Percentiles rank a stretch among this genome's conserved stretches.
These are phyloP conservation scores for Hypoxylon sp. DNA, from an alignment of 2,329 filamentous ascomycete species.

Conservation along the genomic window DNA sequence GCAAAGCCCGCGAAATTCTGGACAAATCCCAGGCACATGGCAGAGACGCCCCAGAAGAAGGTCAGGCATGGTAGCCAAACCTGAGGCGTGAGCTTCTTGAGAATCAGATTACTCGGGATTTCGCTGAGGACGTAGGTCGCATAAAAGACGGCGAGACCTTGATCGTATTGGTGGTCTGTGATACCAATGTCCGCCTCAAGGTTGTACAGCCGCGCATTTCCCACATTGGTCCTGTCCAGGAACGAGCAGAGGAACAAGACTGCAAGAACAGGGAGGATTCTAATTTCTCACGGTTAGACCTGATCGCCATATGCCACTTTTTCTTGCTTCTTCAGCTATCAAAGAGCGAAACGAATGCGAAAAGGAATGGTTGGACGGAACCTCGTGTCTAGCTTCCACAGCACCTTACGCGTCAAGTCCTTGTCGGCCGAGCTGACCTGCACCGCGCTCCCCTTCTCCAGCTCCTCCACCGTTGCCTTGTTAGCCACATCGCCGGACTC, in stretches of 20 bases:
- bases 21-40: slow-evolving; percentile 71
- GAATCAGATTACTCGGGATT: slow-evolving; percentile 74
- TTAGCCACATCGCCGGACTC: slow-evolving; percentile 31
- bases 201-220: slow-evolving; percentile 77
- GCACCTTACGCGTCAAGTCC: slow-evolving; percentile 59
- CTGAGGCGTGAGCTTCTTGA: slow-evolving; percentile 73
- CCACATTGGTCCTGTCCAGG: slow-evolving; percentile 79
- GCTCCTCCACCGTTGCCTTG: slow-evolving; percentile 48
- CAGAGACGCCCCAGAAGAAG: slow-evolving; percentile 70
- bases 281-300: slow-evolving; percentile 51
- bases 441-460: slow-evolving; percentile 46
- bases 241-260: slow-evolving; percentile 76
- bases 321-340: slow-evolving; percentile 1
- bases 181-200: slow-evolving; percentile 72
- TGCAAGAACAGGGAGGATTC: slow-evolving; percentile 74
- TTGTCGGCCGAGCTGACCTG: slow-evolving; percentile 40
- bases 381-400: slow-evolving; percentile 70
- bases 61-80: slow-evolving; percentile 73
- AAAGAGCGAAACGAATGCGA: slow-evolving; percentile 6
- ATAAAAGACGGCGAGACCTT: slow-evolving; percentile 76
- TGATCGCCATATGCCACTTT: not conserved
- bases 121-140: slow-evolving; percentile 75
- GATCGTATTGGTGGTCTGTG: slow-evolving; percentile 73
- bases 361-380: slow-evolving; percentile 45
- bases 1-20: slow-evolving; percentile 70